Evolutionary conservation across 2,329 filamentous ascomycete genomes (phyloP), one percentile per base, ranked within the genome.

Genomic region (Botryosphaeria dothidea): DNA sequence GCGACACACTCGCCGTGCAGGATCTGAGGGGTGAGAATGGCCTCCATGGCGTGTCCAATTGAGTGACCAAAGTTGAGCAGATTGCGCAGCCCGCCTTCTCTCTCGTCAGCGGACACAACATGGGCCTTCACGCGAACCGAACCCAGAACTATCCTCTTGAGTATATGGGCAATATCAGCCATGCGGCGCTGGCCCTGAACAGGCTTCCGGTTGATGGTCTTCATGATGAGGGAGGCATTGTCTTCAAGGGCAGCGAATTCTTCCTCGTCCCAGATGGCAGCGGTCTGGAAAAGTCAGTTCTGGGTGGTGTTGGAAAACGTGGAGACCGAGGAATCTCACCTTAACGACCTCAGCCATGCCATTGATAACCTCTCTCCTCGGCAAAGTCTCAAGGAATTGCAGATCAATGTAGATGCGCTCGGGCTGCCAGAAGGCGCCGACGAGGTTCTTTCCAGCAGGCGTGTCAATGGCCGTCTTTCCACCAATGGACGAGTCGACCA

Each of bases 271-370:
- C 94, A 97, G 71, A 99, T 98, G 62, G 95, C 95, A 3, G 95
- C 95, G 3, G 95, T 99, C 86, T 85, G 76, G 13, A 25, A 69
- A 23, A 46, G 62, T 70, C 64, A 69, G 49, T 34, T 9, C 69
- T 64, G 68, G 38, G 9, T 11, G 38, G 36, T 13, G 46, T 13
- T 11, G n/a, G n/a, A n/a, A n/a, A n/a, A n/a, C n/a, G n/a, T 38
- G 25, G 27, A 45, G n/a, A 1, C 21, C 13, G n/a, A 29, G 17
- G 25, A 57, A 9, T 54, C 71, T 63, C 70, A 81, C 80, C 77
- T 97, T 97, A 76, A 97, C 86, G 31, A 99, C 94, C 81, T 99
- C 95, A 27, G 94, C 95, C 94, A 99, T 97, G 67, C 95, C 95
- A 77, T 99, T 99, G 79, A 97, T 93, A 74, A 99, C 94, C 79